phyloP scores from a whole-genome alignment of 176 grass and related monocot species.

The Tillandsia fasciculata region DNA sequence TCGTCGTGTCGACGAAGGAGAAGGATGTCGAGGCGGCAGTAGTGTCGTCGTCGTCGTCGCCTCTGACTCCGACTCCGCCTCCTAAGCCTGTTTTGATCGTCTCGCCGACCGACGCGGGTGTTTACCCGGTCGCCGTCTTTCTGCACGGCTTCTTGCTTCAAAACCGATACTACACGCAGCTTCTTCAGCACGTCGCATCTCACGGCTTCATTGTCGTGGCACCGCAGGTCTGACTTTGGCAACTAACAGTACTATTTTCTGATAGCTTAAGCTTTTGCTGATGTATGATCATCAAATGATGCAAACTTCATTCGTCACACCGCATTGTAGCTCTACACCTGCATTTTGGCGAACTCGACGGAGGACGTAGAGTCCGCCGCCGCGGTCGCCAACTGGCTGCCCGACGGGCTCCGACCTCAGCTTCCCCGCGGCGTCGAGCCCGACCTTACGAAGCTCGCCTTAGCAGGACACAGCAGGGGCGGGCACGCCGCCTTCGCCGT shows the following conservation, averaged over 20 bases:
- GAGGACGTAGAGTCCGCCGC: slow-evolving; percentile 26
- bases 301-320: neutral
- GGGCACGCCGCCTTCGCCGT: slow-evolving; percentile 48
- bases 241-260: too few species aligned
- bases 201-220: slow-evolving; percentile 50
- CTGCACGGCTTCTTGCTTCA: slow-evolving; percentile 44
- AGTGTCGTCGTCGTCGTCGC: too few species aligned
- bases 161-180: slow-evolving; percentile 28
- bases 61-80: neutral
- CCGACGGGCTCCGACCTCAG: slow-evolving; percentile 13
- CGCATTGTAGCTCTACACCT: slow-evolving; percentile 5
- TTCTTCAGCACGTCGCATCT: slow-evolving; percentile 37
- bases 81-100: slow-evolving; percentile 27
- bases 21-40: too few species aligned
- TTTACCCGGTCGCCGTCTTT: slow-evolving; percentile 36
- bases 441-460: slow-evolving; percentile 27
- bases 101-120: slow-evolving; percentile 29
- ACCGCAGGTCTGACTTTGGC: slow-evolving; percentile 17
- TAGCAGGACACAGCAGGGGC: slow-evolving; percentile 51
- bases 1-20: too few species aligned
- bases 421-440: slow-evolving; percentile 32
- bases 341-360: neutral
- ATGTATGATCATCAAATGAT: too few species aligned
- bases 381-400: slow-evolving; percentile 34
- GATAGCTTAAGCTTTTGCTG: too few species aligned